Evolutionary conservation across 2,329 filamentous ascomycete species (phyloP).

Genomic region (Penicillium griseofulvum): DNA sequence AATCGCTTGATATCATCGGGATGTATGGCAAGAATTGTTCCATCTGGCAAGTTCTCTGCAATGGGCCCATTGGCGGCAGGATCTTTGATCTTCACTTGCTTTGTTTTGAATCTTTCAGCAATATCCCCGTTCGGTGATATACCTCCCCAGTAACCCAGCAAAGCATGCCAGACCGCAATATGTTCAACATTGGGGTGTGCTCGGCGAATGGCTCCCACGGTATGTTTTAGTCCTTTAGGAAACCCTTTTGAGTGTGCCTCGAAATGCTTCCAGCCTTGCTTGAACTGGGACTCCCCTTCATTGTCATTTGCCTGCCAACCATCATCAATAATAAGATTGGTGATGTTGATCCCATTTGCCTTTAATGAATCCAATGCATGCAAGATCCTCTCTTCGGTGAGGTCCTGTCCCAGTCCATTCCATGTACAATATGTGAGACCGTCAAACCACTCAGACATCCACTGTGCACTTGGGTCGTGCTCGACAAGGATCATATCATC

Average conservation of each 20-base stretch:
- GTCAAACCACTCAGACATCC: conserved; percentile 88
- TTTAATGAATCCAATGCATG: conserved; percentile 70
- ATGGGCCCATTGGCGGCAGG: conserved; percentile 51
- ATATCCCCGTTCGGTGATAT: conserved; percentile 73
- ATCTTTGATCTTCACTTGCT: conserved; percentile 54
- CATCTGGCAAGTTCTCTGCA: conserved; percentile 21
- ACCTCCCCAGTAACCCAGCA: conserved; percentile 87
- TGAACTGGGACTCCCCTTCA: conserved; percentile 52
- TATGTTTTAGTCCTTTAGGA: conserved; percentile 71
- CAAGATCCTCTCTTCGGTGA: conserved; percentile 78
- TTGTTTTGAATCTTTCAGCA: conserved; percentile 74
- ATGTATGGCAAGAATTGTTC: conserved; percentile 69
- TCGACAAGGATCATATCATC: conserved; percentile 44
- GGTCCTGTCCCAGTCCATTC: conserved; percentile 82
- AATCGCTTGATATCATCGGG: conserved; percentile 71
- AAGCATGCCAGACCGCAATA: conserved; percentile 90
- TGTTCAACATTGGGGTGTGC: conserved; percentile 72
- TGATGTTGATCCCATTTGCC: conserved; percentile 70
- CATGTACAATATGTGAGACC: conserved; percentile 94
- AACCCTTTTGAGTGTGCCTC: conserved; percentile 80
- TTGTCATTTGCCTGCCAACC: conserved; percentile 83
- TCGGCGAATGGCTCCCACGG: conserved; percentile 66
- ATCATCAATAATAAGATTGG: conserved; percentile 91
- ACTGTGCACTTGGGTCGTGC: conserved; percentile 50
- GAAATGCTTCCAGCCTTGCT: conserved; percentile 70